phyloP scores from a whole-genome alignment of 768 basidiomycete genomes.

The Mycena galericulata region DNA sequence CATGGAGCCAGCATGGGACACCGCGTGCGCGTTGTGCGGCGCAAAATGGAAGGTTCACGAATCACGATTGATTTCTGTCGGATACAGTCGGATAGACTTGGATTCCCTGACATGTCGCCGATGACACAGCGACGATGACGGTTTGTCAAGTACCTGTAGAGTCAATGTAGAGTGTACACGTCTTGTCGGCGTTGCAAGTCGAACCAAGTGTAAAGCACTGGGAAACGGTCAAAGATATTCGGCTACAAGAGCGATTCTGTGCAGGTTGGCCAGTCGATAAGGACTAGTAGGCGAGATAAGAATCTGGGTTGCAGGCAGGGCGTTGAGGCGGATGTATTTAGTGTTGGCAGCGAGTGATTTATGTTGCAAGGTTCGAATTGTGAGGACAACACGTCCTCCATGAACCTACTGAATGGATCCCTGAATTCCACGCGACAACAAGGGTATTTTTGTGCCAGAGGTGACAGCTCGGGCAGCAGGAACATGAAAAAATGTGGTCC shows the following conservation, averaged over 20 bases:
- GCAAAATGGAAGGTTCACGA: no score
- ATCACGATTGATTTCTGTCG: no score
- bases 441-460: neutral
- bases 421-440: neutral
- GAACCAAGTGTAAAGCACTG: neutral
- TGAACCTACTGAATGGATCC: neutral
- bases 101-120: slow-evolving; percentile 13
- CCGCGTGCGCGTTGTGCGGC: no score
- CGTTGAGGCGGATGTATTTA: neutral
- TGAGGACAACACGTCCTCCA: neutral
- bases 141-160: neutral
- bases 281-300: neutral
- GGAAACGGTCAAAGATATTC: no score
- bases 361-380: neutral
- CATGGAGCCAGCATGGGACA: no score
- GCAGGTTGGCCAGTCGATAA: no score
- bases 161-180: no score
- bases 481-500: neutral
- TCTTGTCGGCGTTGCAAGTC: neutral
- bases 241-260: no score
- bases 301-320: neutral
- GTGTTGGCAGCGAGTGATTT: neutral
- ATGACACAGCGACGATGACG: slow-evolving; percentile 28
- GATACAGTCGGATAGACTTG: no score
- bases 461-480: no score